Base-by-base conservation (phyloP, 2,329 filamentous ascomycete genomes). In the Microascus cirrosus region DNA sequence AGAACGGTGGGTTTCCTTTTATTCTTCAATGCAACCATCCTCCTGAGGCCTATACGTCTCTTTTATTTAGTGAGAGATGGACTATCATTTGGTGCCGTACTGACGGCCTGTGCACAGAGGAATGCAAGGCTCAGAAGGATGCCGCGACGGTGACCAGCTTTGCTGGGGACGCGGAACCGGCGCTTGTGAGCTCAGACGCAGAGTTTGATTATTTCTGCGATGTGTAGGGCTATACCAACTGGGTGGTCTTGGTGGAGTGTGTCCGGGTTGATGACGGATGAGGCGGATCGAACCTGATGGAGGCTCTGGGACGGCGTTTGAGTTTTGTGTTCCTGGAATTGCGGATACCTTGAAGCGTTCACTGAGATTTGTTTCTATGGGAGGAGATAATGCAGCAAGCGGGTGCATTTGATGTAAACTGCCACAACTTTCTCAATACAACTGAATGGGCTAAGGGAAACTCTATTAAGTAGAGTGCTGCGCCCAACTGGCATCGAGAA, bases 121-220 rank as follows among this genome's bases (percentile, higher is more conserved):
- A 69, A 48, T 79, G 76, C 67, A 76, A 73, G 62, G 59, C 45
- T 7, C 55, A 58, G n/a, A 59, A 61, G 52, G 56, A 39, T 12
- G 59, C 56, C 34, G 61, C 61, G 42, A 61, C 61, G 18, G 35
- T 57, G 20, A 64, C 62, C 15, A 62, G 56, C 3, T 64, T 64
- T 55, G 28, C 28, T 8, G 28, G 28, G 28, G 28, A 32, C 28
- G 60, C 55, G 13, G 59, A 63, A 25, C 57, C 61, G 42, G 64
- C 69, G 7, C 63, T 77, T 45, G 68, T 71, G 35, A 73, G 70
- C 58, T 70, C 73, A 8, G 71, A 73, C 56, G 69, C 69, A 34
- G 66, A 77, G 24, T 77, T 77, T 60, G 73, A 77, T 58, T 73
- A 74, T 60, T 77, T 77, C 60, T 79, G 76, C 63, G 74, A 77